Base-by-base conservation (phyloP, 1,284 basidiomycete species). In the Ustilago vetiveriae region DNA sequence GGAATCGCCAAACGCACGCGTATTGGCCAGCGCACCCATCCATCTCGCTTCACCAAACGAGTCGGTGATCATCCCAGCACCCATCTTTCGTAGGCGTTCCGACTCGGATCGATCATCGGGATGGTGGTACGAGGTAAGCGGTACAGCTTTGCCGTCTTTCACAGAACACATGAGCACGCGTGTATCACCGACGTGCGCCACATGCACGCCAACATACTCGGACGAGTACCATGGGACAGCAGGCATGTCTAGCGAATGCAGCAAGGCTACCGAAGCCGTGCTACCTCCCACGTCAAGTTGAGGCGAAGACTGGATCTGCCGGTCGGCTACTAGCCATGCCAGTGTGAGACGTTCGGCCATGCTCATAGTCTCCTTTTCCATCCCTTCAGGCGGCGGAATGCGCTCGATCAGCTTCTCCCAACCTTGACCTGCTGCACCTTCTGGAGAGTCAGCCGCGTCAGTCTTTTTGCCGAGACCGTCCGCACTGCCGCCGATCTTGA, bases 11-110 rank as follows among this genome's bases (percentile, higher is more conserved):
- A 98, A 87, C 88, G 91, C 90, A 81, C 95, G 85, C 9, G 96
- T 98, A 76, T 98, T 98, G 39, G 90, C 92, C 19, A 98, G 85
- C 1, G 90, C 92, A 8, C 95, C 95, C 90, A 97, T 97, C 93
- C 94, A 98, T 37, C 93, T 85, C 37, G 90, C 88, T 85, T 98
- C 95, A 29, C 96, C 95, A 78, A 94, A 98, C 4, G 92, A 94
- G 82, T 98, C 95, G 5, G 92, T 92, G 41, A 97, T 90, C 24
- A 96, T 84, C 2, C 92, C 89, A 7, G 90, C 90, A 9, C 94
- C 94, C 87, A 94, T 90, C 54, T 90, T 87, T 39, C 94, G 88
- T 45, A 98, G 84, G 26, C 95, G 86, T 37, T 88, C 88, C 11
- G 92, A 88, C 82, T 98, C 96, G 17, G 90, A 86, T 21, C 88